Evolutionary conservation across 129 eudicot genomes (phyloP).

Genomic region (Artemisia tridentata): DNA sequence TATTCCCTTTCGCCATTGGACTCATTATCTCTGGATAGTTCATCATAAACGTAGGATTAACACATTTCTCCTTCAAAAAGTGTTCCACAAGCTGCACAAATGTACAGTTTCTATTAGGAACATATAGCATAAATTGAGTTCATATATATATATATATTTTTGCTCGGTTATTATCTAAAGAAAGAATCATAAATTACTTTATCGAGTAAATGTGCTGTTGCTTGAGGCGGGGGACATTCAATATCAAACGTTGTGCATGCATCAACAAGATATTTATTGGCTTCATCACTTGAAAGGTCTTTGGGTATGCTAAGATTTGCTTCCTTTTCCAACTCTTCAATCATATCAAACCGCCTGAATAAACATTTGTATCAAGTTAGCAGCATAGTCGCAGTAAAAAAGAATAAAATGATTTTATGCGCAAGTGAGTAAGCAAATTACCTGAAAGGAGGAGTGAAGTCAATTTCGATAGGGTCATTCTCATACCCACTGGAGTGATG

Average conservation of each 20-base stretch:
- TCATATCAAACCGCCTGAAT: constrained; percentile 89
- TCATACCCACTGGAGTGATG: constrained; percentile 83
- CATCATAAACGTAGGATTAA: constrained; percentile 75
- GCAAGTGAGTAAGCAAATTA: constrained; percentile 8
- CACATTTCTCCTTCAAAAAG: constrained; percentile 71
- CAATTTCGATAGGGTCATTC: constrained; percentile 79
- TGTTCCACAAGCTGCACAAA: constrained; percentile 16
- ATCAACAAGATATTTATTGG: constrained; percentile 72
- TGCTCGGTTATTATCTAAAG: not conserved
- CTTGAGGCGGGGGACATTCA: constrained; percentile 90
- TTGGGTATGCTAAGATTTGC: constrained; percentile 88
- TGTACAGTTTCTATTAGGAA: too few relatives aligned
- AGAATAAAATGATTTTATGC: too few relatives aligned
- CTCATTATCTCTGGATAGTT: constrained; percentile 99
- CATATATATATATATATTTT: too few relatives aligned
- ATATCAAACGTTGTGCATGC: constrained; percentile 69
- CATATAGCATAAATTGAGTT: too few relatives aligned
- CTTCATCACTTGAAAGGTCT: constrained; percentile 77
- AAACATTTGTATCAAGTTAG: not conserved
- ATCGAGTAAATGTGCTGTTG: constrained; percentile 82
- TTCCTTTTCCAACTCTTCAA: constrained; percentile 75
- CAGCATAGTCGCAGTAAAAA: not conserved
- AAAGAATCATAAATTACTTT: constrained; percentile 45
- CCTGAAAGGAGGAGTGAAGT: constrained; percentile 98
- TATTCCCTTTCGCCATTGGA: constrained; percentile 94